These are phyloP conservation scores for Aspergillus niger DNA, from an alignment of 2,329 filamentous ascomycete genomes.

Conservation along the genomic window DNA sequence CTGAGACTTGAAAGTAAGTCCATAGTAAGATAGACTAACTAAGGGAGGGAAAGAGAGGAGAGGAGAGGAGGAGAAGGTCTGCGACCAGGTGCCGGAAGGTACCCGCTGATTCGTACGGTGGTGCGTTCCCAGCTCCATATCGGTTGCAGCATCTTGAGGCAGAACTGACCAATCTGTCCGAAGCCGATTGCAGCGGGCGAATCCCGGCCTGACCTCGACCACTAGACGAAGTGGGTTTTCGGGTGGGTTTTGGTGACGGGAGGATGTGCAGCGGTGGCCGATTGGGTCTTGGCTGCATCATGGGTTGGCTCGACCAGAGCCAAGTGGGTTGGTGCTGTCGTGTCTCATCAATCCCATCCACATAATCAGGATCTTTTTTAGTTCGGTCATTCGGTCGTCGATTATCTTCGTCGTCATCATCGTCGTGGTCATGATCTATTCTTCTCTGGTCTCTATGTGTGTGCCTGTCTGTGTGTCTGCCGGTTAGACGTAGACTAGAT, in stretches of 20 bases:
- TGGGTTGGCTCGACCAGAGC: constrained; percentile 17
- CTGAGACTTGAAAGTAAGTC: constrained; percentile 4
- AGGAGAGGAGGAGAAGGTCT: background rate
- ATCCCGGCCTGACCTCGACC: constrained; percentile 22
- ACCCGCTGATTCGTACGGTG: constrained; percentile 1
- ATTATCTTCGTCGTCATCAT: background rate
- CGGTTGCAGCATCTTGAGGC: constrained; percentile 6
- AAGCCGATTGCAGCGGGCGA: constrained; percentile 16
- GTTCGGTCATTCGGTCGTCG: constrained; percentile 8
- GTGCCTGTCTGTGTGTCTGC: background rate
- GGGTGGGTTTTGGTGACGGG: constrained; percentile 20
- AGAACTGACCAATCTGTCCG: constrained; percentile 12
- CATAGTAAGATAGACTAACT: background rate
- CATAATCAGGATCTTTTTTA: constrained; percentile 20
- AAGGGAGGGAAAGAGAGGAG: no score
- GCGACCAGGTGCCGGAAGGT: background rate
- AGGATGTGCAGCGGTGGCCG: constrained; percentile 19
- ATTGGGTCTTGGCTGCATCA: constrained; percentile 18
- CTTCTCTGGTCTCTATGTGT: background rate
- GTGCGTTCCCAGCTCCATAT: constrained; percentile 4
- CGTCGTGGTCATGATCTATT: background rate
- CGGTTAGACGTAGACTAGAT: no score
- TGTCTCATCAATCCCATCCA: constrained; percentile 22
- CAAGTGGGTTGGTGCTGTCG: constrained; percentile 19
- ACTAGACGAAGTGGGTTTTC: constrained; percentile 18